Evolutionary conservation across 2,329 filamentous ascomycete species (phyloP).

Genomic region (Colletotrichum sp.): DNA sequence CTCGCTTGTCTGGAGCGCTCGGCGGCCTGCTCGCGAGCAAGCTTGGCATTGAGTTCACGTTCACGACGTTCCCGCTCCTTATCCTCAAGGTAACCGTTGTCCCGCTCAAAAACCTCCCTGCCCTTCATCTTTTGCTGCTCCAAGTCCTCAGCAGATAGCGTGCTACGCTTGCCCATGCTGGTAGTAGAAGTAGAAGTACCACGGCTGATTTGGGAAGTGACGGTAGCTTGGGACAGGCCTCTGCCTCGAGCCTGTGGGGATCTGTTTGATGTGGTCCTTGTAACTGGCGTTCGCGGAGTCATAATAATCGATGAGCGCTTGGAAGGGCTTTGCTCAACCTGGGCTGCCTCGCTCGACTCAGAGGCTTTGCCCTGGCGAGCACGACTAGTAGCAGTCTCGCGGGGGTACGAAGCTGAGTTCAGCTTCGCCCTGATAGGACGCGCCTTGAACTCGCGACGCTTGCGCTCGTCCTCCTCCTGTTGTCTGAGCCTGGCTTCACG

Average conservation of each 20-base stretch:
- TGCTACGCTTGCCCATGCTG: constrained; percentile 50
- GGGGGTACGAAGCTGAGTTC: constrained; percentile 47
- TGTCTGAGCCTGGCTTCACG: constrained; percentile 58
- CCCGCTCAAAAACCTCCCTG: constrained; percentile 58
- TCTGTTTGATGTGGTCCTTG: not conserved
- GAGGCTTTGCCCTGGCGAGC: constrained; percentile 54
- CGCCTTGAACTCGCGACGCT: constrained; percentile 68
- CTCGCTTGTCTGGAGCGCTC: constrained; percentile 64
- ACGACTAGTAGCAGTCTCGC: constrained; percentile 63
- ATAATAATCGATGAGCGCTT: constrained; percentile 23
- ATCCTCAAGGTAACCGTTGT: constrained; percentile 51
- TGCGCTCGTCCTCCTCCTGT: constrained; percentile 65
- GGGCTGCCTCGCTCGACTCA: constrained; percentile 18
- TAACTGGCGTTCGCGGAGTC: not conserved
- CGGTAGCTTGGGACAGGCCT: not conserved
- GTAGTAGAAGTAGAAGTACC: constrained; percentile 51
- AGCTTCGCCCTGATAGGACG: constrained; percentile 56
- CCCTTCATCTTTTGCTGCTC: constrained; percentile 58
- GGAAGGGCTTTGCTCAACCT: not conserved
- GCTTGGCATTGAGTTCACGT: constrained; percentile 57
- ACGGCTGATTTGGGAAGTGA: constrained; percentile 31
- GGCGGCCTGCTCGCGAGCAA: constrained; percentile 64
- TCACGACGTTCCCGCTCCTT: constrained; percentile 59
- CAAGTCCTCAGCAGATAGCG: constrained; percentile 54
- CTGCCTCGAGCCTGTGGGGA: constrained; percentile 16